Percentiles rank a stretch among this genome's conserved stretches.
These are phyloP conservation scores for Chalciporus pseudorubinellus DNA, from an alignment of 768 basidiomycete species.

Conservation along the genomic window DNA sequence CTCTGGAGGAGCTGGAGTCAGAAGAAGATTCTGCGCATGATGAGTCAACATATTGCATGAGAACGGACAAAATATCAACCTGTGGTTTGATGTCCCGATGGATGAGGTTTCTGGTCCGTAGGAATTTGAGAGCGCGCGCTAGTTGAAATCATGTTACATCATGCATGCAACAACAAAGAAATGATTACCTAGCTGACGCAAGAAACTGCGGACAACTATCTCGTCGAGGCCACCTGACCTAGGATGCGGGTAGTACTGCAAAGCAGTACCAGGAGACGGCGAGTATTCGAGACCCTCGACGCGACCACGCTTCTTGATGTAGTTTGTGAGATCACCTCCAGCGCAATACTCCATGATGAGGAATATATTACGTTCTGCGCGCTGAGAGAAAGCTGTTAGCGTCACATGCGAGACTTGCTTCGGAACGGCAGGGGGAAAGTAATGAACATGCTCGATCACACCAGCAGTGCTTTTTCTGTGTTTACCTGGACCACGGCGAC, in stretches of 20 bases:
- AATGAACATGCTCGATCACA: not conserved
- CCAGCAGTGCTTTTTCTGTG: not conserved
- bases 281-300: conserved; percentile 85
- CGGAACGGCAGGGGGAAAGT: not conserved
- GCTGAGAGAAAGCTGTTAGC: conserved; percentile 38
- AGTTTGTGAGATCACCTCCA: conserved; percentile 92
- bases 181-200: conserved; percentile 78
- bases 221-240: conserved; percentile 87
- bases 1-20: conserved; percentile 76
- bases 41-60: conserved; percentile 5
- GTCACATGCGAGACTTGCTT: not conserved
- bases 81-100: conserved; percentile 98
- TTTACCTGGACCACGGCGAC: not conserved
- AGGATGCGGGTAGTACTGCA: conserved; percentile 89
- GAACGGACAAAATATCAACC: conserved; percentile 33
- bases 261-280: conserved; percentile 63
- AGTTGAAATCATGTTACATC: conserved; percentile 1
- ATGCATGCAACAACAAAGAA: not conserved
- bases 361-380: conserved; percentile 78
- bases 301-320: conserved; percentile 96
- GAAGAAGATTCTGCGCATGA: conserved; percentile 70
- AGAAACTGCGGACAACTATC: conserved; percentile 86
- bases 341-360: conserved; percentile 98
- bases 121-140: conserved; percentile 93
- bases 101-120: conserved; percentile 84